These are phyloP conservation scores for Eutrema heterophyllum DNA, from an alignment of 345 rosid species.

Conservation along the genomic window DNA sequence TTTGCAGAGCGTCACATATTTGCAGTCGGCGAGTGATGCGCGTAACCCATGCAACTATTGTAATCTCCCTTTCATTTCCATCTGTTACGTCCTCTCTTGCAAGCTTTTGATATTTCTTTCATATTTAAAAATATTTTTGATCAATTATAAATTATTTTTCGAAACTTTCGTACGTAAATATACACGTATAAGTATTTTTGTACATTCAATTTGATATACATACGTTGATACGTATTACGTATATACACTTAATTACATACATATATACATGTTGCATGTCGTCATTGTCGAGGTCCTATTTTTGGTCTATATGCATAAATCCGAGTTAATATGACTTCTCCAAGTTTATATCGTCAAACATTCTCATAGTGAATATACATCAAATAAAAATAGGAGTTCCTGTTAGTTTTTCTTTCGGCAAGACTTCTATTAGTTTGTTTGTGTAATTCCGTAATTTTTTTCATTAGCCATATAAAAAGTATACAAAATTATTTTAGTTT, in stretches of 20 bases:
- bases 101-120: constrained; percentile 9
- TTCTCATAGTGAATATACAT: neutral
- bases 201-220: neutral
- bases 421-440: too few relatives aligned
- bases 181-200: neutral
- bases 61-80: neutral
- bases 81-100: constrained; percentile 5
- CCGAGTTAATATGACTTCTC: neutral
- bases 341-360: neutral
- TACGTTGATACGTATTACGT: neutral
- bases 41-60: constrained; percentile 54
- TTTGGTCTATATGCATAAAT: neutral
- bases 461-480: neutral
- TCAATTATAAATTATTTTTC: neutral
- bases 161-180: neutral
- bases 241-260: neutral
- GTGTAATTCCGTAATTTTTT: too few relatives aligned
- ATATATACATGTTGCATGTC: neutral
- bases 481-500: neutral
- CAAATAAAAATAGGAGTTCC: neutral
- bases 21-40: constrained; percentile 38
- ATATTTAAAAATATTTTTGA: neutral
- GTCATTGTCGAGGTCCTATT: neutral
- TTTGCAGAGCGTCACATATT: constrained; percentile 37
- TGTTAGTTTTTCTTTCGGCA: too few relatives aligned